Base-by-base conservation (phyloP, 148 eudicot genomes). In the Rhododendron henanense region DNA sequence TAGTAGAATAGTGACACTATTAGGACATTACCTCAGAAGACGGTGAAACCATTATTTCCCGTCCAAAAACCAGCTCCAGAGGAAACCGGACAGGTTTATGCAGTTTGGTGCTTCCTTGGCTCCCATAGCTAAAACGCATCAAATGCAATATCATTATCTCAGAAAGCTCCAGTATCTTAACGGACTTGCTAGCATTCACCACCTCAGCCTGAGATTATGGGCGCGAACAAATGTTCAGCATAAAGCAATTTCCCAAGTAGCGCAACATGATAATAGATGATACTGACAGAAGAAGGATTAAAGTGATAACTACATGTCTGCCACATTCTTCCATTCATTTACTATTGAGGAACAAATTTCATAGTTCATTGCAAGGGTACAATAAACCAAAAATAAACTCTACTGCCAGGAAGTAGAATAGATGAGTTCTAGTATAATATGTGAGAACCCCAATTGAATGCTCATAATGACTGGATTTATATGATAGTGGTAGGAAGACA, bases 101-200 rank as follows among this genome's bases (percentile, higher is more conserved):
- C 91, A 95, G 83, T 83, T 94, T 95, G 74, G 98, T 91, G 88
- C 98, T 93, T 90, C 98, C 98, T 84, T 91, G 88, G 85, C 90
- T 92, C 84, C 94, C 95, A 90, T 94, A 95, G 88, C 93, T 87
- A 87, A 95, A 95, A 37, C 98, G 98, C 96, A 92, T 95, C 86
- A 95, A 87, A 84, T 95, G 98, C 89, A 95, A 79, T 71, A 94
- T 92, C 96, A 94, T 88, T 47, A 95, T 90, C 93, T 93, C 92
- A 45, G 97, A 93, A 79, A 95, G 93, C 37, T 92, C 87, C 84
- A 91, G 92, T 77, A 95, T 91, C 90, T 90, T 92, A 31, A 93
- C 85, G 78, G 96, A 93, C 88, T 95, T 95, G 87, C 92, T 94
- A 83, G 98, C 98, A 86, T 91, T 90, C 67, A 94, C 98, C 41